Evolutionary conservation across 306 rosid species (phyloP).

Genomic region (Pterocarpus santalinus): DNA sequence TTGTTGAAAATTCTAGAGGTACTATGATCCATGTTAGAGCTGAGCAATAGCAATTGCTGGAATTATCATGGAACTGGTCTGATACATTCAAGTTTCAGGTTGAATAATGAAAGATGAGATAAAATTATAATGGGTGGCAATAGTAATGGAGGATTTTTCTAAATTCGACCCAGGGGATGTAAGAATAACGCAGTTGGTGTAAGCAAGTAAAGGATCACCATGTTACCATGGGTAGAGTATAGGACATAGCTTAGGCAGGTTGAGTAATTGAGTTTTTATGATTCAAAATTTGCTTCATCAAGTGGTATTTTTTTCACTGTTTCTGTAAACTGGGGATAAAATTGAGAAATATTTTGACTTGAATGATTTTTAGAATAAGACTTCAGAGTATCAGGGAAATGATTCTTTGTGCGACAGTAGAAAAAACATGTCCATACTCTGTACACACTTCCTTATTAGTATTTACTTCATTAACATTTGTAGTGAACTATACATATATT

Average conservation of each 20-base stretch:
- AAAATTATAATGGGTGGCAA: neutral
- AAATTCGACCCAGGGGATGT: neutral
- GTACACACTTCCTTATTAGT: neutral
- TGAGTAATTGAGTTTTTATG: too few relatives aligned
- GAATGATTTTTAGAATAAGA: slow-evolving; percentile 9
- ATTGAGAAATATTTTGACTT: neutral
- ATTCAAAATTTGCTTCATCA: neutral
- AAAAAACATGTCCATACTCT: neutral
- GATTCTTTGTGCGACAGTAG: neutral
- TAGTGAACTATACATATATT: slow-evolving; percentile 15
- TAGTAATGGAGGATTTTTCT: neutral
- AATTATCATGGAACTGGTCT: neutral
- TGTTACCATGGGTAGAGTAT: too few relatives aligned
- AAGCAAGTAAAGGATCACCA: too few relatives aligned
- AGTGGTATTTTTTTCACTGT: neutral
- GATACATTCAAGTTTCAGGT: neutral
- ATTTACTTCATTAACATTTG: neutral
- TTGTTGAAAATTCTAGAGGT: too few relatives aligned
- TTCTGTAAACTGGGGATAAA: neutral
- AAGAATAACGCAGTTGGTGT: neutral
- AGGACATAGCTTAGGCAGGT: too few relatives aligned
- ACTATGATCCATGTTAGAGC: neutral
- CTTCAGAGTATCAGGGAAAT: neutral
- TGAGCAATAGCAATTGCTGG: neutral
- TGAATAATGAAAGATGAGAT: slow-evolving; percentile 18